phyloP scores from a whole-genome alignment of 2,329 filamentous ascomycete genomes.

The Bisporella sp. region DNA sequence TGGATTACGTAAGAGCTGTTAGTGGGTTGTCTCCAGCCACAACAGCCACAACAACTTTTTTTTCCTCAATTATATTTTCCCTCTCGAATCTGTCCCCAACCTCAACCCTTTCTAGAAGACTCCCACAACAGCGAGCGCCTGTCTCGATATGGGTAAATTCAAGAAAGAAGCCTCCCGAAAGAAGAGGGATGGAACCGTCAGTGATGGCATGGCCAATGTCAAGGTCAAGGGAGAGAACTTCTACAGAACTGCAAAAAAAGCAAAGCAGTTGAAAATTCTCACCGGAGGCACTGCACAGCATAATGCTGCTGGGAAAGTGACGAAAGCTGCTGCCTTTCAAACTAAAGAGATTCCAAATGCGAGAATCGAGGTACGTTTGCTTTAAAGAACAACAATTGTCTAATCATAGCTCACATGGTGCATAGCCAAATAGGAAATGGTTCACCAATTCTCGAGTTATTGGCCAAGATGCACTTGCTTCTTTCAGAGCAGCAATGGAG shows the following conservation, averaged over 20 bases:
- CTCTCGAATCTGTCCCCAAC: slow-evolving; percentile 8
- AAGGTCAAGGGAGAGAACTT: slow-evolving; percentile 97
- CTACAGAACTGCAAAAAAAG: slow-evolving; percentile 79
- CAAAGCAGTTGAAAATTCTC: slow-evolving; percentile 82
- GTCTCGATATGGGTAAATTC: slow-evolving; percentile 66
- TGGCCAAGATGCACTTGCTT: slow-evolving; percentile 77
- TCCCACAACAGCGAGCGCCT: not conserved
- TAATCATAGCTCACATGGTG: not conserved
- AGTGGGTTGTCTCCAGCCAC: not conserved
- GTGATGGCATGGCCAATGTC: slow-evolving; percentile 87
- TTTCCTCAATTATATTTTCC: slow-evolving; percentile 8
- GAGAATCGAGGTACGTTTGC: slow-evolving; percentile 56
- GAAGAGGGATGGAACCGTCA: slow-evolving; percentile 75
- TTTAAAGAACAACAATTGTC: not conserved
- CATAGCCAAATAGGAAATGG: slow-evolving; percentile 83
- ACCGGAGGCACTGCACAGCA: slow-evolving; percentile 79
- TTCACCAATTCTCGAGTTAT: slow-evolving; percentile 91
- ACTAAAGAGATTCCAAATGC: slow-evolving; percentile 74
- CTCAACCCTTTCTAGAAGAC: slow-evolving; percentile 9
- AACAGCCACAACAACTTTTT: slow-evolving; percentile 19
- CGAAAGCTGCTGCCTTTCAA: slow-evolving; percentile 77
- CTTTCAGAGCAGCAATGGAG: slow-evolving; percentile 87
- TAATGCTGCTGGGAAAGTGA: slow-evolving; percentile 78
- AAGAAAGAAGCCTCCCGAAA: slow-evolving; percentile 88
- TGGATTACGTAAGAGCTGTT: too few species aligned